Percentiles rank a stretch among this genome's conserved stretches.
These are phyloP conservation scores for Termitomyces sp. DNA, from an alignment of 1,284 basidiomycete species.

Conservation along the genomic window DNA sequence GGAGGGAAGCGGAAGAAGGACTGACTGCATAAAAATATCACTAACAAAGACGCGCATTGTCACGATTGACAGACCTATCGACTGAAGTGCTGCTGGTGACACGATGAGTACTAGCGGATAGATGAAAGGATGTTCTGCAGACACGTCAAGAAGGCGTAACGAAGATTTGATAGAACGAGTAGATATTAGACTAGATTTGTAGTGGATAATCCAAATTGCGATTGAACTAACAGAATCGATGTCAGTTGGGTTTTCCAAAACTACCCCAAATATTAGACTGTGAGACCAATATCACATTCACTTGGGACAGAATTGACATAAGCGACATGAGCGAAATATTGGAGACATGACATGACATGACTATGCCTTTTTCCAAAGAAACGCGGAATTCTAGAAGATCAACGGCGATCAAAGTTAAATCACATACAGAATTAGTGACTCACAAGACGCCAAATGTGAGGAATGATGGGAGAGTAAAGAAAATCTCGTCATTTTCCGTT, in stretches of 20 bases:
- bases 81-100: neutral
- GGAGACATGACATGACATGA: neutral
- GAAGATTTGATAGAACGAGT: neutral
- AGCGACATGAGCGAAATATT: no score
- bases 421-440: neutral
- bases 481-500: neutral
- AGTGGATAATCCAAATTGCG: neutral
- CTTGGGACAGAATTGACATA: neutral
- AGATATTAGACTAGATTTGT: neutral
- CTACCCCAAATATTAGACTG: neutral
- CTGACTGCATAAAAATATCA: neutral
- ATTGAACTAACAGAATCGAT: neutral
- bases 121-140: neutral
- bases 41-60: no score
- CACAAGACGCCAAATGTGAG: neutral
- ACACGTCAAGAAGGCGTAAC: neutral
- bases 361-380: neutral
- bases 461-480: neutral
- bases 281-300: neutral
- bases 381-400: neutral
- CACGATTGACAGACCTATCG: neutral
- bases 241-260: neutral
- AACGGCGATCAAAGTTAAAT: neutral
- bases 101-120: neutral
- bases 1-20: no score